Percentiles rank a stretch among this genome's conserved stretches.
Conservation (phyloP, 1,284 basidiomycete species). For the Spongiforma sp. region DNA sequence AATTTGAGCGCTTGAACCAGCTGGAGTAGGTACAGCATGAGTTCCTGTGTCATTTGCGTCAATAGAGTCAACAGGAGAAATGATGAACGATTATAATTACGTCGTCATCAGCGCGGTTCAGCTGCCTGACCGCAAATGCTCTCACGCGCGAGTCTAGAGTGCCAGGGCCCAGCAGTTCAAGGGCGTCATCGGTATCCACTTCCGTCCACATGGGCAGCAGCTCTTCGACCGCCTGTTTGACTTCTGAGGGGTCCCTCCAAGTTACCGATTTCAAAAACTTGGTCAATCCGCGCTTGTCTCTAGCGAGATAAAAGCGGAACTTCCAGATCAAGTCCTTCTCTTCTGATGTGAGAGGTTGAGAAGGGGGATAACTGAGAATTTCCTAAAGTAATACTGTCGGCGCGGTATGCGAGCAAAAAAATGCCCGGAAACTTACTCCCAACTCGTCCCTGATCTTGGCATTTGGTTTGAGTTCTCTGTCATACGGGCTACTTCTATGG, state of each 20-base stretch:
- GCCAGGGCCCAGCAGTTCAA: constrained; percentile 92
- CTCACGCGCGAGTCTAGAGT: constrained; percentile 93
- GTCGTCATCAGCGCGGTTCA: constrained; percentile 94
- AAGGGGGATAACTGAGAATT: constrained; percentile 92
- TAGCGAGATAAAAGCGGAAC: constrained; percentile 94
- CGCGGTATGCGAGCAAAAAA: neutral
- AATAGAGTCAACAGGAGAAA: constrained; percentile 1
- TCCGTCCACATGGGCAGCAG: constrained; percentile 97
- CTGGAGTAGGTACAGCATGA: constrained; percentile 92
- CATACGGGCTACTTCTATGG: constrained; percentile 93
- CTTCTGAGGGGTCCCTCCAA: constrained; percentile 95
- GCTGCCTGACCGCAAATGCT: constrained; percentile 92
- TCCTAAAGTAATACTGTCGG: constrained; percentile 53
- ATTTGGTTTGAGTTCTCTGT: constrained; percentile 96
- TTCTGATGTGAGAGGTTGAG: constrained; percentile 83
- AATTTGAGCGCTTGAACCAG: constrained; percentile 98
- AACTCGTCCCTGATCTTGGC: constrained; percentile 95
- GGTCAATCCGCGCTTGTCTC: constrained; percentile 91
- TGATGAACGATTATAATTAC: constrained; percentile 50
- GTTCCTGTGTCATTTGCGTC: constrained; percentile 63
- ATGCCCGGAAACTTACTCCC: constrained; percentile 57
- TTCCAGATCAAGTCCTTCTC: constrained; percentile 99
- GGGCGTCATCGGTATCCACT: constrained; percentile 94
- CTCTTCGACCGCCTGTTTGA: constrained; percentile 97
- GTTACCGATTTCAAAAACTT: constrained; percentile 99